Evolutionary conservation across 1,284 basidiomycete genomes (phyloP).

Genomic region (Ganoderma sinense): DNA sequence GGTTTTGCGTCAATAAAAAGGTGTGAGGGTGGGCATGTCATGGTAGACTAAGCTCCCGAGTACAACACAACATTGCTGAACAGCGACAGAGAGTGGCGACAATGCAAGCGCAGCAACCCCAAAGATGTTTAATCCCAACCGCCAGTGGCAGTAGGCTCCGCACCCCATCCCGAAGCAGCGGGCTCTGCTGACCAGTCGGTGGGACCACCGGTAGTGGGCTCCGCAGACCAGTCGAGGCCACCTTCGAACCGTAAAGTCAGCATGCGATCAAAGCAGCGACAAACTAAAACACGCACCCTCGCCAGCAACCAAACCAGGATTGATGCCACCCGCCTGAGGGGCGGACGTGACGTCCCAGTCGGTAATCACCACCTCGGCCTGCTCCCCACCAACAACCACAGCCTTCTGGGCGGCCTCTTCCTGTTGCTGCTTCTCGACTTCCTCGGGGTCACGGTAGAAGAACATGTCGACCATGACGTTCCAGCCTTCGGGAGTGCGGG

Average conservation of each 20-base stretch:
- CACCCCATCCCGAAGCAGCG: slow-evolving; percentile 66
- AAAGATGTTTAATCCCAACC: slow-evolving; percentile 64
- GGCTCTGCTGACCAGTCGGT: slow-evolving; percentile 91
- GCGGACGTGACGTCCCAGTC: slow-evolving; percentile 87
- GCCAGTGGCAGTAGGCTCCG: slow-evolving; percentile 52
- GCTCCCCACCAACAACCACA: slow-evolving; percentile 61
- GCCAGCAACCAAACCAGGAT: slow-evolving; percentile 76
- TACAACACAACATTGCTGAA: slow-evolving; percentile 37
- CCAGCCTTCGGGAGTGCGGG: slow-evolving; percentile 92
- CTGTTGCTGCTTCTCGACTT: slow-evolving; percentile 96
- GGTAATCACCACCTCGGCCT: slow-evolving; percentile 59
- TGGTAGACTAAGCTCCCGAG: slow-evolving; percentile 31
- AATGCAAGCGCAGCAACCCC: slow-evolving; percentile 27
- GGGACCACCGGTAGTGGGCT: slow-evolving; percentile 57
- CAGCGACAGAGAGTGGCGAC: slow-evolving; percentile 33
- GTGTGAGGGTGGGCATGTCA: slow-evolving; percentile 27
- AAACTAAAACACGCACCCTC: slow-evolving; percentile 58
- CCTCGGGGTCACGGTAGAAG: slow-evolving; percentile 99
- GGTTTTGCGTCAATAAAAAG: slow-evolving; percentile 35
- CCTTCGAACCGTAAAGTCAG: slow-evolving; percentile 46
- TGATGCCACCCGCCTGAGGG: slow-evolving; percentile 73
- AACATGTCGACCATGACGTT: slow-evolving; percentile 99
- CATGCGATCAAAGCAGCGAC: slow-evolving; percentile 3
- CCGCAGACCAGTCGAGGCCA: slow-evolving; percentile 88
- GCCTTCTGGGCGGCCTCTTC: slow-evolving; percentile 89